These are phyloP conservation scores for Cordyceps pruinosa DNA, from an alignment of 2,329 filamentous ascomycete species.

Conservation along the genomic window DNA sequence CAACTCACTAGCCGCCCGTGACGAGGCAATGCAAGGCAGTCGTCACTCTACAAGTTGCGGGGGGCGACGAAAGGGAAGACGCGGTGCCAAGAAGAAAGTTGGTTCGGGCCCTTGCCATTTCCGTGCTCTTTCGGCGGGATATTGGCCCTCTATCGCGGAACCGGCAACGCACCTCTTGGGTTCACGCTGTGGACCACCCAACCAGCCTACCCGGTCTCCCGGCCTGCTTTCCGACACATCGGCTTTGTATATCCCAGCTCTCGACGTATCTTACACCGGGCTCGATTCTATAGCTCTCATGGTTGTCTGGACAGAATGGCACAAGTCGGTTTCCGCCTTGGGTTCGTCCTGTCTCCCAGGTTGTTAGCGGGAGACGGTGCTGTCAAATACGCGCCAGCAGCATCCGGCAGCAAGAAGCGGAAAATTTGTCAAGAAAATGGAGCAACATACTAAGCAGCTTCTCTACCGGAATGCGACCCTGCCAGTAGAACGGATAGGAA, in stretches of 20 bases:
- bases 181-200: background rate
- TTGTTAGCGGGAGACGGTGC: background rate
- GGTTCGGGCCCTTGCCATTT: background rate
- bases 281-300: background rate
- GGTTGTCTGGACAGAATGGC: background rate
- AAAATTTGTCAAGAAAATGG: background rate
- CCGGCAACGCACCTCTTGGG: background rate
- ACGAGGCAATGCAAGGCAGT: background rate
- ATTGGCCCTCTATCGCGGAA: background rate
- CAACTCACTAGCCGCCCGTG: constrained; percentile 6
- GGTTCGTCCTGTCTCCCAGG: background rate
- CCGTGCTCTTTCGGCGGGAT: background rate
- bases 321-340: background rate
- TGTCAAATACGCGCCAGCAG: background rate
- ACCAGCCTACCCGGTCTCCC: background rate
- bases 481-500: background rate
- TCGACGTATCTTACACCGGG: background rate
- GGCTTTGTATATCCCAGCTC: background rate
- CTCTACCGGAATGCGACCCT: background rate
- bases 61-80: background rate
- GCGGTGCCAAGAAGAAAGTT: background rate
- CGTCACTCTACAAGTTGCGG: background rate
- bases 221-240: background rate
- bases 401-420: background rate
- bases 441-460: background rate